Percentiles rank a stretch among this genome's conserved stretches.
Conservation (phyloP, 345 rosid species). For the Corchorus olitorius region DNA sequence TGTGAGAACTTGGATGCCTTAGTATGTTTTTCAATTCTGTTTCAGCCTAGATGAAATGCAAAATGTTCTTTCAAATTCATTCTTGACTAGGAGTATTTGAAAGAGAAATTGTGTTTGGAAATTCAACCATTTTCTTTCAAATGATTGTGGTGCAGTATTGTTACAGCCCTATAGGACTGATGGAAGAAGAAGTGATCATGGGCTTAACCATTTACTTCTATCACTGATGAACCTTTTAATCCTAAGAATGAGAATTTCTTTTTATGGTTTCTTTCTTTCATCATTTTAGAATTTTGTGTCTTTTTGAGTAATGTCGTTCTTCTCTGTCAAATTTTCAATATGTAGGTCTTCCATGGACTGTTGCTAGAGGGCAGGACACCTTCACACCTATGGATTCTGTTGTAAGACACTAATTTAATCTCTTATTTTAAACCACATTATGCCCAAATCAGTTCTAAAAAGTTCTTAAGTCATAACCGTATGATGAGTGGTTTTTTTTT, state of each 20-base stretch:
- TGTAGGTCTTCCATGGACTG: conserved; percentile 94
- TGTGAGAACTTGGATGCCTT: background rate
- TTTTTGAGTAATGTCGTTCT: background rate
- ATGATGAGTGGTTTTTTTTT: too few relatives aligned
- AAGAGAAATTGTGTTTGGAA: background rate
- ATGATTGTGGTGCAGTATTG: background rate
- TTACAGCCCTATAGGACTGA: background rate
- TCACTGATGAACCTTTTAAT: background rate
- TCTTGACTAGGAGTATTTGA: conserved; percentile 3
- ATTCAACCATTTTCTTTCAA: background rate
- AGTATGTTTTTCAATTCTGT: background rate
- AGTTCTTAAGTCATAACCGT: background rate
- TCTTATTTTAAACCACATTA: background rate
- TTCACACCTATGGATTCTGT: conserved; percentile 89
- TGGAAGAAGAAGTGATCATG: too few relatives aligned
- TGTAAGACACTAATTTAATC: conserved; percentile 47
- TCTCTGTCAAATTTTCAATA: conserved; percentile 44
- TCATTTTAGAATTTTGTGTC: background rate
- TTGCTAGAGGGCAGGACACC: conserved; percentile 91
- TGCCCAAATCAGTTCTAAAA: background rate
- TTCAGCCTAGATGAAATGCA: background rate
- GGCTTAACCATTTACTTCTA: background rate
- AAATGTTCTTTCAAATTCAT: conserved; percentile 3
- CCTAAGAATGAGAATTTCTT: background rate
- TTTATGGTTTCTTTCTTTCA: background rate